Evolutionary conservation across 2,329 filamentous ascomycete genomes (phyloP).

Genomic region (Rutstroemia sp.): DNA sequence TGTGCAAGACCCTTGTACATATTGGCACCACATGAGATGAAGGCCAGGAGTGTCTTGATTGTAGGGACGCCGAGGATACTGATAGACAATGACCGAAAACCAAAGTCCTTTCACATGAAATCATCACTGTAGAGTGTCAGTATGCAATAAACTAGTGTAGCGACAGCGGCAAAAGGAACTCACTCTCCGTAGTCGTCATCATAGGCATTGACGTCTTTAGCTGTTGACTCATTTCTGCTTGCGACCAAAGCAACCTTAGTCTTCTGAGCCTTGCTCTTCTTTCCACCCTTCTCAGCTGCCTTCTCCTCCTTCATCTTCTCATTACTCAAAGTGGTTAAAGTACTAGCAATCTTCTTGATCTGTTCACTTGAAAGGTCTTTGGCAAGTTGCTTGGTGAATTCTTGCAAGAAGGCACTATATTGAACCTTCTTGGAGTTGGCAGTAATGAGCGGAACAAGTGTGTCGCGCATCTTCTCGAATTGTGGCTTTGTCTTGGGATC

Average conservation of each 20-base stretch:
- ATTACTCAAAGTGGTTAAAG: conserved; percentile 82
- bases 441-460: conserved; percentile 70
- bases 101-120: conserved; percentile 54
- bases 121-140: conserved; percentile 47
- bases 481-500: conserved; percentile 81
- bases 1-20: not conserved
- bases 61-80: not conserved
- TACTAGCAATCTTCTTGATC: conserved; percentile 91
- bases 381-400: conserved; percentile 79
- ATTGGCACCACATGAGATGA: not conserved
- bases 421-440: conserved; percentile 79
- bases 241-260: conserved; percentile 81
- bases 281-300: conserved; percentile 82
- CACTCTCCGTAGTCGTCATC: conserved; percentile 83
- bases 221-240: conserved; percentile 44
- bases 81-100: not conserved
- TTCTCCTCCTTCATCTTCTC: conserved; percentile 99
- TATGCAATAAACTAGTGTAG: not conserved
- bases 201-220: conserved; percentile 69
- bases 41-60: not conserved
- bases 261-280: conserved; percentile 96
- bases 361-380: conserved; percentile 86
- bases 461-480: conserved; percentile 72
- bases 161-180: conserved; percentile 34
- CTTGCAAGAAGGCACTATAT: conserved; percentile 82